A percentile compares a stretch with the other conserved stretches of the same genome.
Conservation (phyloP, 2,329 filamentous ascomycete species). For the Pseudogymnoascus sp. region DNA sequence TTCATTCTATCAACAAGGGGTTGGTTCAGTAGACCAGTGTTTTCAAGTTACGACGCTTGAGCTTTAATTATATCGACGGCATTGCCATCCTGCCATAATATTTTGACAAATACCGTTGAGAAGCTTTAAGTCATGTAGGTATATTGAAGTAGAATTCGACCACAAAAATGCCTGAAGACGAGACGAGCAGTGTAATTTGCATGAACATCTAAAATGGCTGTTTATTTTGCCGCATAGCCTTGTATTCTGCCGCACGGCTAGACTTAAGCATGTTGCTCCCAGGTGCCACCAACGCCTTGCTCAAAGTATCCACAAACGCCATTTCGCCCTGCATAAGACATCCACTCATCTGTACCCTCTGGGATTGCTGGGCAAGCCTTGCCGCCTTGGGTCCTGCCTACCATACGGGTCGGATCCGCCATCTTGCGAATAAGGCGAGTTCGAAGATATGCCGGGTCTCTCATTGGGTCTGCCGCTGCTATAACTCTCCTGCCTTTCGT, state of each 20-base stretch:
- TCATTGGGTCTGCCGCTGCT: not conserved
- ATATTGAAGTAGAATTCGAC: not conserved
- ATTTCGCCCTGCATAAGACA: not conserved
- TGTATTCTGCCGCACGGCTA: not conserved
- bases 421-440: not conserved
- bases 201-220: not conserved
- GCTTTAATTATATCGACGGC: not conserved
- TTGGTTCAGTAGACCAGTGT: not conserved
- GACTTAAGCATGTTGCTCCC: slow-evolving; percentile 2
- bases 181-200: not conserved
- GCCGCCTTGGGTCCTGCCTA: not conserved
- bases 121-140: not conserved
- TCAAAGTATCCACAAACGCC: not conserved
- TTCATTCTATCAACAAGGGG: not conserved
- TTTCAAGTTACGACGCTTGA: not conserved
- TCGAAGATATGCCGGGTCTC: not conserved
- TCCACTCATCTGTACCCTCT: not conserved
- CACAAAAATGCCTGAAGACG: not conserved
- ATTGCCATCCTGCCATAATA: not conserved
- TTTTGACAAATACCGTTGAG: not conserved
- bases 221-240: not conserved
- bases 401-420: not conserved
- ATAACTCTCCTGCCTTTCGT: slow-evolving; percentile 1
- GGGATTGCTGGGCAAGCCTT: slow-evolving; percentile 1
- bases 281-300: slow-evolving; percentile 6